phyloP scores from a whole-genome alignment of 2,329 filamentous ascomycete genomes.

The Talaromyces sp. region DNA sequence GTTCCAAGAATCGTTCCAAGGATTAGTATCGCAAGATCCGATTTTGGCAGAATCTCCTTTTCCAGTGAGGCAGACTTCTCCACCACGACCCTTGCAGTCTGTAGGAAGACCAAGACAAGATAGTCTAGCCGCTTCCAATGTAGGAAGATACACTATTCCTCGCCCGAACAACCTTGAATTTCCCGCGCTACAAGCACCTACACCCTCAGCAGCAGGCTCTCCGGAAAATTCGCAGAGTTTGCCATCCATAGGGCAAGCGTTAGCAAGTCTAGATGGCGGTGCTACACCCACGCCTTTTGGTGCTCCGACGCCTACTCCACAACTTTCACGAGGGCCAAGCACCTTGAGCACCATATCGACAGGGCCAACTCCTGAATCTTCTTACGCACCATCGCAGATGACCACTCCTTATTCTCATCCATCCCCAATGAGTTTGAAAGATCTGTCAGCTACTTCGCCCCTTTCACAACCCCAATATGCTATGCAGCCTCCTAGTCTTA shows the following conservation, averaged over 20 bases:
- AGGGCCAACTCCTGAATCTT: conserved; percentile 7
- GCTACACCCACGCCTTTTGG: conserved; percentile 25
- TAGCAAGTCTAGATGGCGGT: conserved; percentile 27
- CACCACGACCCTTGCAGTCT: not conserved
- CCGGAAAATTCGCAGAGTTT: conserved; percentile 37
- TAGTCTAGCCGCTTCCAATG: conserved; percentile 28
- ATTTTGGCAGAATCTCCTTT: not conserved
- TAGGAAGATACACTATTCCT: conserved; percentile 34
- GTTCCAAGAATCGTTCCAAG: conserved; percentile 7
- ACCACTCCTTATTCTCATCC: conserved; percentile 37
- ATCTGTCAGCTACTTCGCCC: conserved; percentile 35
- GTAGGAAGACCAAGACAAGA: conserved; percentile 19
- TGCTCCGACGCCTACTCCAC: conserved; percentile 24
- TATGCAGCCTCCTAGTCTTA: conserved; percentile 24
- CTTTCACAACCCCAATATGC: conserved; percentile 34
- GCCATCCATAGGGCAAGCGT: conserved; percentile 41
- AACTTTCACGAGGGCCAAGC: conserved; percentile 26
- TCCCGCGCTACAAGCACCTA: conserved; percentile 39
- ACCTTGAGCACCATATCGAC: conserved; percentile 24
- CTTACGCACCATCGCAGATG: conserved; percentile 22
- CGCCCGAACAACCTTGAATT: conserved; percentile 34
- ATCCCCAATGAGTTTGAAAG: conserved; percentile 39
- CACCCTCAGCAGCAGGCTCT: conserved; percentile 32
- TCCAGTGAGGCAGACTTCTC: not conserved
- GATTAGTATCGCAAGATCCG: conserved; percentile 7